Evolutionary conservation across 176 grass and related monocot species (phyloP), one percentile per base, ranked within the genome.

Genomic region (Avena insularis): DNA sequence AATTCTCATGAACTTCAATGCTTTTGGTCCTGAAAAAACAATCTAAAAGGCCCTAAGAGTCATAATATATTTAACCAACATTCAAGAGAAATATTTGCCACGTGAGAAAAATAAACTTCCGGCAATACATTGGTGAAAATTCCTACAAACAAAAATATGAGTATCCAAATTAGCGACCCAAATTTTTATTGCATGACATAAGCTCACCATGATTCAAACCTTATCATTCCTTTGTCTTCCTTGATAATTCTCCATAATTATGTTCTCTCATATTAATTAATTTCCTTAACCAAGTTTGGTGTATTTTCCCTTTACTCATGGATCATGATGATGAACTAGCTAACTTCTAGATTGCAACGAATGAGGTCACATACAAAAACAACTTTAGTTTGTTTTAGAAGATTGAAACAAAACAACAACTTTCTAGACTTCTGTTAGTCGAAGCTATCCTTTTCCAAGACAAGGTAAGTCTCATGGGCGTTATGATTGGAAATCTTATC

Each of bases 201-300:
- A 79, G 46, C 55, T 29, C 23, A 79, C 59, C 15, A 20, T 35
- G 36, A 35, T 47, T 21, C 5, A n/a, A 64, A 63, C 79, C 86
- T 57, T 57, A 17, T 19, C 16, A 57, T 16, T 20, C 46, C 40
- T 43, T 48, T 48, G 9, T 48, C 8, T 48, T 48, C 2, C 46
- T 48, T 48, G 2, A 48, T 48, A 60, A 60, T 88, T 31, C 50
- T 51, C 29, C 67, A 81, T 88, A 23, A 57, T 67, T 77, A 87
- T 84, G 12, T 21, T 20, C 43, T 59, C 63, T n/a, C 76, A 16
- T 72, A 79, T 86, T 19, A 75, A 80, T 79, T 23, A 68, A 80
- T 82, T 88, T 77, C 70, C 69, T 86, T 77, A 82, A 87, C 84
- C 72, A 82, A 75, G 78, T 47, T 82, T 90, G 78, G 65, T 88